Base-by-base conservation (phyloP, 2,329 filamentous ascomycete species). In the Rhynchosporium agropyri region DNA sequence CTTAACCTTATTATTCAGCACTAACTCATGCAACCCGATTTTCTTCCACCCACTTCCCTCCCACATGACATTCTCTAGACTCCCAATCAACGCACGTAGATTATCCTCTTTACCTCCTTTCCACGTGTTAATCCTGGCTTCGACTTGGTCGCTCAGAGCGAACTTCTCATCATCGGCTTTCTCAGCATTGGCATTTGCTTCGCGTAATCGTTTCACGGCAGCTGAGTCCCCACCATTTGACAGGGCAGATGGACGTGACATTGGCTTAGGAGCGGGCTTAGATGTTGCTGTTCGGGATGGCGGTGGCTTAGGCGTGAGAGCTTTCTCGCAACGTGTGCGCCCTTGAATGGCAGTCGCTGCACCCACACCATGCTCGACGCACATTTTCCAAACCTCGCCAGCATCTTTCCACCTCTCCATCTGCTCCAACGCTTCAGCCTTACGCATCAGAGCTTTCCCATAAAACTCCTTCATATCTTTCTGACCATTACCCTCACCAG, bases 1-100 rank as follows among this genome's bases (percentile, higher is more conserved):
- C 84, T 99, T 99, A 76, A 98, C 95, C 81, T 94, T 97, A 70
- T 91, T 92, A 40, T 92, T 88, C 83, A 97, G 84, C 58, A 99
- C 89, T 70, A 99, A 77, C 79, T 99, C 95, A 68, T 93, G 89
- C 86, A 99, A 86, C 38, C 92, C 92, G 62, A 98, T 89, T 80
- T 96, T 97, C 80, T 97, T 97, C 95, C 95, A 99, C 3, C 92
- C 92, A 66, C 92, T 91, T 48, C 88, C 89, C 67, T 91, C 88
- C 95, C 95, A 99, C 33, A 99, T 82, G 33, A 99, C 92, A 45
- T 83, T 84, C 73, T 99, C 94, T 70, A 99, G 76, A 71, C 92
- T 96, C 3, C 89, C 90, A 43, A 99, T 78, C 56, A 99, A 79
- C 0, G 94, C 95, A 6, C 95, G 87, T 53, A 99, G 77, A 75